These are phyloP conservation scores for Mycena belliarum DNA, from an alignment of 768 basidiomycete species.

Conservation along the genomic window DNA sequence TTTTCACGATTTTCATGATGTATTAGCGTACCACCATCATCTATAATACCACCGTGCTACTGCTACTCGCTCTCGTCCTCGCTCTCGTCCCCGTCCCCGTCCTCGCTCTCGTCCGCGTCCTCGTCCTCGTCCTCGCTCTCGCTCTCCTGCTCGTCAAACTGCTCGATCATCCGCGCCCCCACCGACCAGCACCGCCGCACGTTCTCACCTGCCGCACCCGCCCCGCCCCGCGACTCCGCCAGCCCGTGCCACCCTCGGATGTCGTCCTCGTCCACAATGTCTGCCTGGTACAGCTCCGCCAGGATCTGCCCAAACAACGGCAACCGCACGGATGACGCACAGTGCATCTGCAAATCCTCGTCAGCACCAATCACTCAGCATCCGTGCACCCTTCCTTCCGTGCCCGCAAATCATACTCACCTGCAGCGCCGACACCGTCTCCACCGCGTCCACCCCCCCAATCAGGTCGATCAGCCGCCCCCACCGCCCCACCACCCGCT, in stretches of 20 bases:
- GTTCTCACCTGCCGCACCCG: too few species aligned
- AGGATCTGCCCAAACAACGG: constrained; percentile 84
- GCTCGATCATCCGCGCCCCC: constrained; percentile 74
- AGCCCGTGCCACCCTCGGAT: constrained; percentile 85
- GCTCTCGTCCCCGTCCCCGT: constrained; percentile 78
- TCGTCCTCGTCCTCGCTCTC: constrained; percentile 16
- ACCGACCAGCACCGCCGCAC: constrained; percentile 69
- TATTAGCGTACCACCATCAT: too few species aligned
- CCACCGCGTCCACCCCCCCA: constrained; percentile 80
- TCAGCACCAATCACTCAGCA: too few species aligned
- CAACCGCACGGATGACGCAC: constrained; percentile 60
- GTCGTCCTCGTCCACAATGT: constrained; percentile 88
- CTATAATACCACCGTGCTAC: too few species aligned
- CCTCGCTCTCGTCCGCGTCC: constrained; percentile 42
- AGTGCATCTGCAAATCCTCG: constrained; percentile 51
- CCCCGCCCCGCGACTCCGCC: too few species aligned
- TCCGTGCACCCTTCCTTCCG: too few species aligned
- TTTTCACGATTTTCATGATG: background rate
- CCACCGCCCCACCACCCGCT: constrained; percentile 71
- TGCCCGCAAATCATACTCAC: constrained; percentile 33
- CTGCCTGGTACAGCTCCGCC: constrained; percentile 85
- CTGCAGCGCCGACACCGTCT: constrained; percentile 80
- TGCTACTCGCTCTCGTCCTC: constrained; percentile 19
- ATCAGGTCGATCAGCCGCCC: constrained; percentile 79
- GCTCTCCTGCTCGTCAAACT: constrained; percentile 79